Conservation (phyloP, 257 asterid genomes). For the Capsicum pubescens region DNA sequence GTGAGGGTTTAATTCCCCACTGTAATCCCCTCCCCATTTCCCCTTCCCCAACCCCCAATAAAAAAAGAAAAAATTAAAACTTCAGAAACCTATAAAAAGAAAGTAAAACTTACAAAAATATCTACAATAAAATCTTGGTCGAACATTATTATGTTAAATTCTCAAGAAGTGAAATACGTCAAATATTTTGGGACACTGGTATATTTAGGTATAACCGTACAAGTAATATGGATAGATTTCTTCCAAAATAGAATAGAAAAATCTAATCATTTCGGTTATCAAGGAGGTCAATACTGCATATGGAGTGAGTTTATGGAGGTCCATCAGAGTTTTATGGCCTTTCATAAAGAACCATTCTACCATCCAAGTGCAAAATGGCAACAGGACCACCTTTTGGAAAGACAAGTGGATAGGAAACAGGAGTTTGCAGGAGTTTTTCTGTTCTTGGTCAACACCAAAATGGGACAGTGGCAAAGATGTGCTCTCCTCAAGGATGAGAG, state of each 20-base stretch:
- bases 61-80: background rate
- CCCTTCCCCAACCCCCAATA: too few relatives aligned
- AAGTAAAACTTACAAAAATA: background rate
- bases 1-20: too few relatives aligned
- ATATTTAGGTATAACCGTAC: background rate
- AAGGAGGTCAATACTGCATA: too few relatives aligned
- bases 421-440: background rate
- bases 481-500: background rate
- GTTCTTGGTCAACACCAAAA: background rate
- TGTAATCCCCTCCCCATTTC: too few relatives aligned
- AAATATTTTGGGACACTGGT: background rate
- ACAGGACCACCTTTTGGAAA: background rate
- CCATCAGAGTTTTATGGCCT: too few relatives aligned
- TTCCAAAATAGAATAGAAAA: background rate
- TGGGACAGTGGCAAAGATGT: background rate
- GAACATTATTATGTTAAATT: background rate
- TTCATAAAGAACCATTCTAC: too few relatives aligned
- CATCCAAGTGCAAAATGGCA: too few relatives aligned
- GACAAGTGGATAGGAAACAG: background rate
- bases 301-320: too few relatives aligned
- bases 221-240: background rate
- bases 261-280: background rate
- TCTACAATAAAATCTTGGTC: constrained; percentile 22
- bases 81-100: background rate
- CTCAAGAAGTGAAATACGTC: constrained; percentile 10